Percentiles rank a stretch among this genome's conserved stretches.
Conservation (phyloP, 2,329 filamentous ascomycete genomes). For the Monosporascus sp. region DNA sequence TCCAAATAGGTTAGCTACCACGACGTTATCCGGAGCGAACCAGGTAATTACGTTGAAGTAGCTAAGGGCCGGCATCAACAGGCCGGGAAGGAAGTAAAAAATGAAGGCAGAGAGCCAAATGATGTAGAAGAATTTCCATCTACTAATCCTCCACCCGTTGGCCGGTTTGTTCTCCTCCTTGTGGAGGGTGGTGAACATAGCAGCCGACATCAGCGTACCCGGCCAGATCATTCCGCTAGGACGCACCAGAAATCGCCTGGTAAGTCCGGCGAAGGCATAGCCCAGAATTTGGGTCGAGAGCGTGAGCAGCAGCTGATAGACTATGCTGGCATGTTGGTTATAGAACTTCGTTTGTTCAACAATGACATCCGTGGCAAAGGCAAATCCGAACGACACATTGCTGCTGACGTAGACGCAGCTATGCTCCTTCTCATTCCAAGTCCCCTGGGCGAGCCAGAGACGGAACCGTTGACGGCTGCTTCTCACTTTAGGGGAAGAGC, state of each 20-base stretch:
- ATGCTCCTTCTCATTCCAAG: slow-evolving; percentile 86
- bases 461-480: slow-evolving; percentile 44
- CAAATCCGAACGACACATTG: slow-evolving; percentile 85
- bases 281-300: slow-evolving; percentile 83
- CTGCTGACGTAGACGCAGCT: slow-evolving; percentile 86
- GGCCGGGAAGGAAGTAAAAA: slow-evolving; percentile 81
- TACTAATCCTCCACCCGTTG: slow-evolving; percentile 75
- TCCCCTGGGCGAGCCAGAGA: slow-evolving; percentile 72
- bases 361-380: slow-evolving; percentile 84
- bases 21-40: slow-evolving; percentile 82
- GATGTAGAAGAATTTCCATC: slow-evolving; percentile 78
- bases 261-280: slow-evolving; percentile 80
- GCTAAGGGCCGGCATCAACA: slow-evolving; percentile 77
- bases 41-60: slow-evolving; percentile 88
- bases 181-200: slow-evolving; percentile 84
- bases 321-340: slow-evolving; percentile 69
- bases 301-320: slow-evolving; percentile 77
- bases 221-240: slow-evolving; percentile 92
- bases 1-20: slow-evolving; percentile 80
- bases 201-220: slow-evolving; percentile 78
- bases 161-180: slow-evolving; percentile 77
- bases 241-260: slow-evolving; percentile 73
- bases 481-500: slow-evolving; percentile 13
- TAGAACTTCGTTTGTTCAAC: slow-evolving; percentile 89
- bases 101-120: slow-evolving; percentile 66